Evolutionary conservation across 1,284 basidiomycete species (phyloP), one percentile per base, ranked within the genome.

Genomic region (Ustilago sp.): DNA sequence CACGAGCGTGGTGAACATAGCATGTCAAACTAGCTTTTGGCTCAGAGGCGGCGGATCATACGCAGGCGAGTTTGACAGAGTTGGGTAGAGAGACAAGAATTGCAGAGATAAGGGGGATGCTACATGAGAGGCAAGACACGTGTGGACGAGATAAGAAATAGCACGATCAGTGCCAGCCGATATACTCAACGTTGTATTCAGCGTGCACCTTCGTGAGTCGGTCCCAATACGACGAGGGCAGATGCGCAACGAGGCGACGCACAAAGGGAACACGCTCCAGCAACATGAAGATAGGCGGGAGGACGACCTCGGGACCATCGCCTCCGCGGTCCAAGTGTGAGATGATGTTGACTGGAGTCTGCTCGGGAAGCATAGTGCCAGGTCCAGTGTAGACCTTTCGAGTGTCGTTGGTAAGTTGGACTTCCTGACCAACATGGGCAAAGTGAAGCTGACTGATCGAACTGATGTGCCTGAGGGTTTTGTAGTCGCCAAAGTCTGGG

Each of bases 361-460:
- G 50, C 6, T 41, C 61, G 4, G 77, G 67, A 13, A 79, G 61
- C 61, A 74, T n/a, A 8, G 77, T 79, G 35, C 77, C 77, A 0
- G 77, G 77, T 28, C 77, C 77, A 7, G 72, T 66, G 52, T 60
- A 69, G 54, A 74, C 68, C 50, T 61, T 68, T 41, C 45, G 50
- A 17, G 62, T 19, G 34, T 74, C 32, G 53, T 65, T 63, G 52
- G 28, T 45, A 13, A 79, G 55, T 59, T 79, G 72, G 12, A 79
- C 47, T 56, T 79, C 74, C 54, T 76, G 69, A 17, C 77, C 77
- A 34, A 79, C 43, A 55, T 79, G 77, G 2, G 77, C 69, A 64
- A 76, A 79, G 63, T 79, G 70, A 23, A 79, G 68, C 66, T 79
- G 77, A 41, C 68, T 77, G 15, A 59, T 57, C 2, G 77, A 66